Evolutionary conservation across 176 grass and related monocot species (phyloP).

Genomic region (Bothriochloa decipiens): DNA sequence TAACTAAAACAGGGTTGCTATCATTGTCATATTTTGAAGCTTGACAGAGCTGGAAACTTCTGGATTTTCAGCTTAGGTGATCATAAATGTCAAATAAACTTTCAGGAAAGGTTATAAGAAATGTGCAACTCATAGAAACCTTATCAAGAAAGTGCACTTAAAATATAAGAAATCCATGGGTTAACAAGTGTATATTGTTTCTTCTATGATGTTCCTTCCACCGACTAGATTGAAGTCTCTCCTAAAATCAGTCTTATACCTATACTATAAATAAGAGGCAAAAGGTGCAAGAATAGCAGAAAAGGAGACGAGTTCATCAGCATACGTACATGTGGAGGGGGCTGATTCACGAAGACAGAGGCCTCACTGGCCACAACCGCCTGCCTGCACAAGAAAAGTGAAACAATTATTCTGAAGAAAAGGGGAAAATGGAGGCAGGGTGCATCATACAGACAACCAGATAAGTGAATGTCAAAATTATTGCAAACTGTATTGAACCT

Average conservation of each 20-base stretch:
- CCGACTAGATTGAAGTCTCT: not conserved
- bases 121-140: not conserved
- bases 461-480: not conserved
- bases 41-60: slow-evolving; percentile 16
- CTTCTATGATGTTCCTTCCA: slow-evolving; percentile 1
- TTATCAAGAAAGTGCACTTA: not conserved
- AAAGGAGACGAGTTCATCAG: slow-evolving; percentile 31
- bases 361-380: slow-evolving; percentile 32
- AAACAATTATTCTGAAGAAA: slow-evolving; percentile 21
- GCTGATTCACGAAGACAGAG: slow-evolving; percentile 22
- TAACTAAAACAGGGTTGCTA: slow-evolving; percentile 18
- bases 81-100: slow-evolving; percentile 4
- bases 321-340: slow-evolving; percentile 44
- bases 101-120: slow-evolving; percentile 10
- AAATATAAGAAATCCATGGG: slow-evolving; percentile 16
- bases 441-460: not conserved
- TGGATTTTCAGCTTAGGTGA: slow-evolving; percentile 16
- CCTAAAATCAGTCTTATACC: not conserved
- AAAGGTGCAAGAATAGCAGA: not conserved
- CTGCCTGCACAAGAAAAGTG: slow-evolving; percentile 39
- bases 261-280: slow-evolving; percentile 16
- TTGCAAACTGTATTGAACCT: not conserved
- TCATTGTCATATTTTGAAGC: not conserved
- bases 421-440: not conserved
- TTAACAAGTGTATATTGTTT: slow-evolving; percentile 1